Evolutionary conservation across 768 basidiomycete genomes (phyloP).

Genomic region (Lactarius sanguifluus): DNA sequence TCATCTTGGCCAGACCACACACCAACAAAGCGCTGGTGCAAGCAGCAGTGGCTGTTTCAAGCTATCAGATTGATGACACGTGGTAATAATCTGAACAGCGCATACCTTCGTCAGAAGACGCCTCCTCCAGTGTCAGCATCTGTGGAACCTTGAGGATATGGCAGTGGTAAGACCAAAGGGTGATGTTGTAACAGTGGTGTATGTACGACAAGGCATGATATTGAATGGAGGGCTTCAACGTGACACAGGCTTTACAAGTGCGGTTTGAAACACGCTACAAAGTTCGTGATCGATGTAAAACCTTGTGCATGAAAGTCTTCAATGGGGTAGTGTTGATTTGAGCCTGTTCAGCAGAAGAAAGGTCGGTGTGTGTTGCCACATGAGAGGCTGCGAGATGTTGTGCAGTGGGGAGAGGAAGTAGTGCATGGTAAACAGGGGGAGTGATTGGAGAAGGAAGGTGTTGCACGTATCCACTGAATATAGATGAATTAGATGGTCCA

Average conservation of each 20-base stretch:
- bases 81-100: too few relatives aligned
- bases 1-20: too few relatives aligned
- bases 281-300: constrained; percentile 81
- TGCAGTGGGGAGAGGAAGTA: constrained; percentile 35
- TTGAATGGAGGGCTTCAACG: constrained; percentile 74
- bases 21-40: too few relatives aligned
- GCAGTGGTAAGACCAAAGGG: neutral
- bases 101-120: too few relatives aligned
- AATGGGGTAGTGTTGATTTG: constrained; percentile 54
- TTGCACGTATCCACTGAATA: constrained; percentile 36
- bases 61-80: too few relatives aligned
- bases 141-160: constrained; percentile 9
- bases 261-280: constrained; percentile 84
- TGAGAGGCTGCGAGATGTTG: constrained; percentile 29
- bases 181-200: neutral
- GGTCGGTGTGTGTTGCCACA: constrained; percentile 33
- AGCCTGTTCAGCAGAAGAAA: constrained; percentile 29
- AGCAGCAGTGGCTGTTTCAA: too few relatives aligned
- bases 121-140: constrained; percentile 13
- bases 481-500: constrained; percentile 27
- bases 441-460: constrained; percentile 57
- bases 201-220: neutral
- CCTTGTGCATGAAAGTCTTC: constrained; percentile 82
- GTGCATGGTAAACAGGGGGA: constrained; percentile 39
- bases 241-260: constrained; percentile 59